Percentiles rank a stretch among this genome's conserved stretches.
Conservation (phyloP, 2,329 filamentous ascomycete species). For the Allantophomopsis cytisporea region DNA sequence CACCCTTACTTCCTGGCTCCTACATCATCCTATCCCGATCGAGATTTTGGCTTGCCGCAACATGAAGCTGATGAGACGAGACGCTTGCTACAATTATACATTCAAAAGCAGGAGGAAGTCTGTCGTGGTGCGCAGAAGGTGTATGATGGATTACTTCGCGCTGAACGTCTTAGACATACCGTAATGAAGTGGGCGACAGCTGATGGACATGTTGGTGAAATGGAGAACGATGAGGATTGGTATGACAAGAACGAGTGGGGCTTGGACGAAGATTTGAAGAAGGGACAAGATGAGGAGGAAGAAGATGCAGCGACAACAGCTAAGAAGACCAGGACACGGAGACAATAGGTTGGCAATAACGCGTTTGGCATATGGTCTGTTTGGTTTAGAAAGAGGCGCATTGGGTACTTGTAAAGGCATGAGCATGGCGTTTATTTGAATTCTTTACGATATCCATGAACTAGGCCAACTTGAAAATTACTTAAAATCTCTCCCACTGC, state of each 20-base stretch:
- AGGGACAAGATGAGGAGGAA: slow-evolving; percentile 73
- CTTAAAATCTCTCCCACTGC: too few species aligned
- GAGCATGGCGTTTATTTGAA: too few species aligned
- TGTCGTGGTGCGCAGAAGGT: slow-evolving; percentile 56
- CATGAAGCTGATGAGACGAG: slow-evolving; percentile 68
- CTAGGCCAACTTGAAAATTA: too few species aligned
- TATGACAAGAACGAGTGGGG: slow-evolving; percentile 75
- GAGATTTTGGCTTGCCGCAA: slow-evolving; percentile 58
- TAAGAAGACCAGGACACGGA: slow-evolving; percentile 32
- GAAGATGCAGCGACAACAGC: slow-evolving; percentile 44
- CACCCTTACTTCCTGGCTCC: slow-evolving; percentile 66
- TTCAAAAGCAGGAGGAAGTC: slow-evolving; percentile 79
- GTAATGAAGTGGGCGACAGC: slow-evolving; percentile 68
- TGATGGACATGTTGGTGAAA: slow-evolving; percentile 61
- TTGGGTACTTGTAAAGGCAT: slow-evolving; percentile 51
- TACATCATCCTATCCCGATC: slow-evolving; percentile 44
- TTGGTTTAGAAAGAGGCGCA: slow-evolving; percentile 30
- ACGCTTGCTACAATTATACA: slow-evolving; percentile 58
- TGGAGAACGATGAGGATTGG: slow-evolving; percentile 86
- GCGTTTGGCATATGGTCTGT: not conserved
- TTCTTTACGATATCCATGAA: too few species aligned
- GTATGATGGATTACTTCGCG: slow-evolving; percentile 57
- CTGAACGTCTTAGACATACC: slow-evolving; percentile 56
- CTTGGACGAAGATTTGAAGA: slow-evolving; percentile 60
- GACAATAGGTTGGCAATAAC: slow-evolving; percentile 11